Conservation (phyloP, 106 monocot genomes). For the Acanthochlamys bracteata region DNA sequence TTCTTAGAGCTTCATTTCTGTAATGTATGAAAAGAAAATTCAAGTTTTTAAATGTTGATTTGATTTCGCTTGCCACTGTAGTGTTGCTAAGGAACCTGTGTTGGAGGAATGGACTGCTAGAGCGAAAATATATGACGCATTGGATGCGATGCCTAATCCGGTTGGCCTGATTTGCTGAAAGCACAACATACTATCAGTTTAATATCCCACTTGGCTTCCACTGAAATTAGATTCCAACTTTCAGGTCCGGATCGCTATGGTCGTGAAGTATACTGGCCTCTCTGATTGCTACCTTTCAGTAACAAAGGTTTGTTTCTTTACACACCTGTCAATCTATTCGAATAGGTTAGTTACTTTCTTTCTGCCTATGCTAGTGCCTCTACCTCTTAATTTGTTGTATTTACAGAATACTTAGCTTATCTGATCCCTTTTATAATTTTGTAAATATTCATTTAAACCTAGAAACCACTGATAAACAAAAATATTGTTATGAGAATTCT, state of each 20-base stretch:
- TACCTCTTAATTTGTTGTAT: too few relatives aligned
- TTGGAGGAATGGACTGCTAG: constrained; percentile 51
- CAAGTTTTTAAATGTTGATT: neutral
- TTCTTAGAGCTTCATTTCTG: neutral
- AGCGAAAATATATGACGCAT: constrained; percentile 44
- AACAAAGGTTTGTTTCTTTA: constrained; percentile 31
- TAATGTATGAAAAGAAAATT: neutral
- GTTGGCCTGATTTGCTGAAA: constrained; percentile 13
- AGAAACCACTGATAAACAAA: too few relatives aligned
- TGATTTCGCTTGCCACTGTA: neutral
- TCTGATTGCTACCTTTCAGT: constrained; percentile 87
- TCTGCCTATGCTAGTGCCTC: too few relatives aligned
- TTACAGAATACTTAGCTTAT: too few relatives aligned
- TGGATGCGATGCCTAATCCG: constrained; percentile 19
- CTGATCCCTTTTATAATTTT: too few relatives aligned
- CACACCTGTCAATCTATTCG: neutral
- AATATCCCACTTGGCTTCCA: neutral
- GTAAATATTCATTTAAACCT: too few relatives aligned
- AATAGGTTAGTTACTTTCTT: neutral
- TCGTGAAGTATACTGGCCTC: constrained; percentile 79
- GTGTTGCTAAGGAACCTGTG: constrained; percentile 23
- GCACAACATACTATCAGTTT: neutral
- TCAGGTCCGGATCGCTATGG: constrained; percentile 83
- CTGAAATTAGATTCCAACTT: constrained; percentile 5
- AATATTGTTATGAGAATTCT: too few relatives aligned